A percentile compares a stretch with the other conserved stretches of the same genome.
These are phyloP conservation scores for Hymenoscyphus salicellus DNA, from an alignment of 2,329 filamentous ascomycete genomes.

Conservation along the genomic window DNA sequence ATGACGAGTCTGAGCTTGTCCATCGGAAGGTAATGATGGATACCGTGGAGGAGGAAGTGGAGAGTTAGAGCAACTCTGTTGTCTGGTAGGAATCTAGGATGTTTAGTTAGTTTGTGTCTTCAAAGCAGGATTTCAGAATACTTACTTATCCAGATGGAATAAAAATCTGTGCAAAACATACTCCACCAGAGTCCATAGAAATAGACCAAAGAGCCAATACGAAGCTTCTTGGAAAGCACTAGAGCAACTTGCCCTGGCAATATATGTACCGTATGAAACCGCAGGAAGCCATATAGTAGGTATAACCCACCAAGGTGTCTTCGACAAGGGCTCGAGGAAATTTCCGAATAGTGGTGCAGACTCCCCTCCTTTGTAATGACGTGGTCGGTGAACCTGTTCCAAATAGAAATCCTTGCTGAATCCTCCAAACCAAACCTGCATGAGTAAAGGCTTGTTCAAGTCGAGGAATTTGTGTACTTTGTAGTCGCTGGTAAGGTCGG, in stretches of 20 bases:
- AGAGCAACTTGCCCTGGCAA: constrained; percentile 61
- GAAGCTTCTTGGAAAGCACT: constrained; percentile 46
- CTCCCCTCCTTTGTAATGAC: constrained; percentile 90
- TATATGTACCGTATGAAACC: constrained; percentile 67
- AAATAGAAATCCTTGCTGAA: constrained; percentile 97
- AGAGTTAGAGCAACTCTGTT: constrained; percentile 81
- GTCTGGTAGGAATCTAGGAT: constrained; percentile 74
- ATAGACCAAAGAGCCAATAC: constrained; percentile 70
- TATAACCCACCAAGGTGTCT: constrained; percentile 92
- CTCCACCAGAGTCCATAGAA: constrained; percentile 85
- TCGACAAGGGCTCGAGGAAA: constrained; percentile 93
- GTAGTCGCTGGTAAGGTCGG: constrained; percentile 72
- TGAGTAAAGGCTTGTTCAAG: constrained; percentile 75
- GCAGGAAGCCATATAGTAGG: constrained; percentile 82
- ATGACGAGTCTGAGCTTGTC: constrained; percentile 96
- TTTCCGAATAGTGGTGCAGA: constrained; percentile 96
- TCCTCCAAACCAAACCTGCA: constrained; percentile 82
- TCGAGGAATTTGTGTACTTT: constrained; percentile 93
- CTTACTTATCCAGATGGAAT: constrained; percentile 90
- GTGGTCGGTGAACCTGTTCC: constrained; percentile 89
- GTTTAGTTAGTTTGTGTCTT: constrained; percentile 30
- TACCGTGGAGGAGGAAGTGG: constrained; percentile 92
- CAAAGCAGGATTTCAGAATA: constrained; percentile 20
- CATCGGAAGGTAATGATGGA: constrained; percentile 99
- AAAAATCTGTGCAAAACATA: constrained; percentile 85